Conservation (phyloP, 2,329 filamentous ascomycete species). For the Gnomoniopsis smithogilvyi region DNA sequence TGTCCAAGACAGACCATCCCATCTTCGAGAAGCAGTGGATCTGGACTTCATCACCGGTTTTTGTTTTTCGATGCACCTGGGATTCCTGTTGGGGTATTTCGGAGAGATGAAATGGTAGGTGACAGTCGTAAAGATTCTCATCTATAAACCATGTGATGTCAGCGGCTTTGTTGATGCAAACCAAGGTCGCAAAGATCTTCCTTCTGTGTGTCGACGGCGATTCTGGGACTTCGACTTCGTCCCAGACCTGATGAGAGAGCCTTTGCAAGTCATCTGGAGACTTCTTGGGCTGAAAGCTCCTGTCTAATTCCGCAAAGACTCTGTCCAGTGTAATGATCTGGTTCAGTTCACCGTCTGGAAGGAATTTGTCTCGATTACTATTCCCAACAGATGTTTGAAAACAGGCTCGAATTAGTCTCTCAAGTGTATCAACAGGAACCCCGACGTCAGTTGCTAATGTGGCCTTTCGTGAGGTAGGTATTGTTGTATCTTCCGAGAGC, state of each 20-base stretch:
- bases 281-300: background rate
- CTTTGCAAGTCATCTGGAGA: background rate
- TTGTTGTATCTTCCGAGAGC: too few relatives aligned
- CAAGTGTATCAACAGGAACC: too few relatives aligned
- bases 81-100: background rate
- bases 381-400: too few relatives aligned
- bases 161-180: background rate
- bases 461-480: too few relatives aligned
- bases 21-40: background rate
- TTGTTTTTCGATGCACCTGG: background rate
- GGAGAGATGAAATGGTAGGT: conserved; percentile 4
- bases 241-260: background rate
- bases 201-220: background rate
- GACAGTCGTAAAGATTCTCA: background rate
- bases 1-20: background rate
- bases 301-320: too few relatives aligned
- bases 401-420: too few relatives aligned
- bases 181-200: conserved; percentile 3
- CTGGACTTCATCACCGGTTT: background rate
- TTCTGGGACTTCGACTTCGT: background rate
- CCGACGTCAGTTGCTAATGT: too few relatives aligned
- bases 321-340: too few relatives aligned
- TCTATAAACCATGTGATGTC: background rate
- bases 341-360: too few relatives aligned
- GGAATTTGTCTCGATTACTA: too few relatives aligned